A percentile compares a stretch with the other conserved stretches of the same genome.
These are phyloP conservation scores for Trichoderma atrobrunneum DNA, from an alignment of 2,329 filamentous ascomycete species.

Conservation along the genomic window DNA sequence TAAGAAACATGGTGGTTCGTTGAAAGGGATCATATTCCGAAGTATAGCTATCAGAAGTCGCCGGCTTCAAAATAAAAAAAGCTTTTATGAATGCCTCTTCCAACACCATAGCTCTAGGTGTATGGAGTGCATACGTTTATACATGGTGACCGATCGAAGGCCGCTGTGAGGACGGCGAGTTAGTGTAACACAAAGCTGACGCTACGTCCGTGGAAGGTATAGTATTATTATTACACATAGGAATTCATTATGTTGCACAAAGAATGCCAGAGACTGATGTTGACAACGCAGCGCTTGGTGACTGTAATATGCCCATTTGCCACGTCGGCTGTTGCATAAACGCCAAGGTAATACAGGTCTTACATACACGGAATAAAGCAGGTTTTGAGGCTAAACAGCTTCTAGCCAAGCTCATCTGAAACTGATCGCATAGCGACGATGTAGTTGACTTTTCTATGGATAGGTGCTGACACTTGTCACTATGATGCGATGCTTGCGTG, in stretches of 20 bases:
- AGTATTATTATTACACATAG: not conserved
- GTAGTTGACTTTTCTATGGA: not conserved
- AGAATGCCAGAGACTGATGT: not conserved
- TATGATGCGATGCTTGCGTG: too few species aligned
- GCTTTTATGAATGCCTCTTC: not conserved
- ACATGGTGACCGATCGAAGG: not conserved
- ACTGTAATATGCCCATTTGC: not conserved
- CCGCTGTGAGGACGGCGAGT: not conserved
- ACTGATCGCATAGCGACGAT: not conserved
- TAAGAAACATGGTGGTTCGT: not conserved
- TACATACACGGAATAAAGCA: not conserved
- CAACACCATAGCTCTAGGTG: not conserved
- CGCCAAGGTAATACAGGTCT: not conserved
- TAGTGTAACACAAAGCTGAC: not conserved
- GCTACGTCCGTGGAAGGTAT: not conserved
- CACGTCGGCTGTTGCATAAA: not conserved
- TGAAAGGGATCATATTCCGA: not conserved
- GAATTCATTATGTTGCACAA: not conserved
- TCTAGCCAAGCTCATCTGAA: not conserved
- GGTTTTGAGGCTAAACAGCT: not conserved
- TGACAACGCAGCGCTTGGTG: not conserved
- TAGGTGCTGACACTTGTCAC: too few species aligned
- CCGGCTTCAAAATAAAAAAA: not conserved
- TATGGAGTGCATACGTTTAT: not conserved
- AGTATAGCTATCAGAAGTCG: not conserved